These are phyloP conservation scores for Phaseolus coccineus DNA, from an alignment of 331 rosid species.

Conservation along the genomic window DNA sequence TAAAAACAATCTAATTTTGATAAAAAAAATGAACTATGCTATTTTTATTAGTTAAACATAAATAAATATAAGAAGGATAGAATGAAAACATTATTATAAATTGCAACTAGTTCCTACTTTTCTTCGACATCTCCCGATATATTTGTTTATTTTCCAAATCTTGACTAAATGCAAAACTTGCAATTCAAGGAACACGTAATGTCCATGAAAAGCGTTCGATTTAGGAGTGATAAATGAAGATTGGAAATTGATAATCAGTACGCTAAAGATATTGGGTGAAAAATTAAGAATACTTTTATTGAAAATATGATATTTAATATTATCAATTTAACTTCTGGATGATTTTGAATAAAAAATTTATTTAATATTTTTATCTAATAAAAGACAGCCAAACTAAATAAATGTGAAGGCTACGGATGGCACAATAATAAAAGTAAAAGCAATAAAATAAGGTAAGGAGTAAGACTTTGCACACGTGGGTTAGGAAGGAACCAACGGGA, in stretches of 20 bases:
- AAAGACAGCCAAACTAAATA: neutral
- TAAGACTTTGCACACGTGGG: conserved; percentile 56
- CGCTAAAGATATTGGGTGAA: neutral
- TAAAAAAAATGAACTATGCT: too few species aligned
- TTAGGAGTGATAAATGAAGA: neutral
- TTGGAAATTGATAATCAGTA: neutral
- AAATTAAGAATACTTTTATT: neutral
- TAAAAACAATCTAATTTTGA: too few species aligned
- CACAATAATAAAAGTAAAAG: conserved; percentile 24
- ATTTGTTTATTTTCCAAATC: neutral
- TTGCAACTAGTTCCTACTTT: neutral
- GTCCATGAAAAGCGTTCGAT: too few species aligned
- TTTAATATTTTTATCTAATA: neutral
- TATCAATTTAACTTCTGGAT: too few species aligned
- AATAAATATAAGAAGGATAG: neutral
- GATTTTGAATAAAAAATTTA: neutral
- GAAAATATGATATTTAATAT: neutral
- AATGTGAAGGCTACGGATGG: neutral
- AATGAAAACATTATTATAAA: neutral
- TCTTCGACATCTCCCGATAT: neutral
- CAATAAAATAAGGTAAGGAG: conserved; percentile 17
- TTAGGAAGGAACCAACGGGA: conserved; percentile 23
- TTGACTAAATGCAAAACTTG: neutral
- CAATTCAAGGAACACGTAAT: neutral
- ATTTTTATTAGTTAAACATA: neutral